phyloP scores from a whole-genome alignment of 371 early-diverging fungal species.

The Batkoa obscura region DNA sequence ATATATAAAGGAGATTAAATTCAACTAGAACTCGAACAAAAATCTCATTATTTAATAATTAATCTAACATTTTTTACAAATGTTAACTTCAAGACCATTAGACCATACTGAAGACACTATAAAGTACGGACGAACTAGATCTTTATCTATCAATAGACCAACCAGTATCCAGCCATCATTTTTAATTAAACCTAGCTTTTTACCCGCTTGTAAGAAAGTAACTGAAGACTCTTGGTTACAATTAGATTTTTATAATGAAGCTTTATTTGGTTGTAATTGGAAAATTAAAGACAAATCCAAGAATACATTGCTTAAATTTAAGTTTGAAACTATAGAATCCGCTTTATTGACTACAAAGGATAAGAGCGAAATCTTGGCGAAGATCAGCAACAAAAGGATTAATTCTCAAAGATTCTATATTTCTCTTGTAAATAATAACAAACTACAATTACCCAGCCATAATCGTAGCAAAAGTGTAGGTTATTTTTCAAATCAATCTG shows the following conservation, averaged over 20 bases:
- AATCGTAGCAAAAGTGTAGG: not conserved
- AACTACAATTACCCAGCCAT: not conserved
- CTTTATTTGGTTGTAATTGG: not conserved
- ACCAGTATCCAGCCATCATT: not conserved
- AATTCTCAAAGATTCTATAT: not conserved
- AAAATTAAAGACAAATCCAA: not conserved
- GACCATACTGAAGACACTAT: no score
- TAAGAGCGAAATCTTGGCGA: not conserved
- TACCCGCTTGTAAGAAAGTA: not conserved
- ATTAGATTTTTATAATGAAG: not conserved
- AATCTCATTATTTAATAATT: no score
- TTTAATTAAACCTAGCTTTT: no score
- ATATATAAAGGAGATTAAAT: no score
- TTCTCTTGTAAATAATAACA: not conserved
- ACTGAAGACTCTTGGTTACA: not conserved
- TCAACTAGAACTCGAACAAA: no score
- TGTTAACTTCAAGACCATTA: no score
- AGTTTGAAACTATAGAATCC: not conserved
- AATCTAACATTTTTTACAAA: no score
- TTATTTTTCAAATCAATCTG: not conserved
- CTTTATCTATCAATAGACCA: not conserved
- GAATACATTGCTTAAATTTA: not conserved
- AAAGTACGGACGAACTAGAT: not conserved
- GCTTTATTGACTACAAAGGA: not conserved
- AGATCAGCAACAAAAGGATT: not conserved